Evolutionary conservation across 352 stramenopile species (phyloP), one percentile per base, ranked within the genome.

Genomic region (Phytophthora pini): DNA sequence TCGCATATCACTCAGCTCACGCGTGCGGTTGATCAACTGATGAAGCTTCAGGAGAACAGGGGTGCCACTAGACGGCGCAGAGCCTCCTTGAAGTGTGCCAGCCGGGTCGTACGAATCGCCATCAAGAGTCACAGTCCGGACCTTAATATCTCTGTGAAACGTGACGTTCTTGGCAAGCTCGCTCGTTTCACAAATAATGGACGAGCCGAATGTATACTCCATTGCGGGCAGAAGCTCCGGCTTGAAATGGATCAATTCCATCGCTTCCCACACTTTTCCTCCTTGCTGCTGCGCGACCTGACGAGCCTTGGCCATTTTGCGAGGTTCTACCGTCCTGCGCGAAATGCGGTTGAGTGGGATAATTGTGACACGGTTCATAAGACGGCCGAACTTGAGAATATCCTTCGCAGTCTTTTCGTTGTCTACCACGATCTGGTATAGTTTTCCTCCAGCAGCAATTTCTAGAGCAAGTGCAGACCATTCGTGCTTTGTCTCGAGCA

Each of bases 341-440:
- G 88, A 90, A 77, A 99, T 99, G 57, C 98, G 97, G 69, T 99
- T 98, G 11, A 99, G 83, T 29, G 98, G 98, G 65, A 99, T 98
- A 45, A 99, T 99, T 5, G 98, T 99, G 17, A 99, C 97, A 31
- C 97, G 94, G 52, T 94, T 93, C 80, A 97, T 88, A 2, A 99
- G 77, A 40, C 98, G 94, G 8, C 98, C 98, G 61, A 98, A 97
- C 66, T 99, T 94, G 12, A 99, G 82, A 41, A 99, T 95, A 22
- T 98, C 92, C 74, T 99, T 99, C 17, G 97, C 97, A 13, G 97
- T 99, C 38, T 98, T 93, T 32, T 99, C 97, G 66, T 98, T 98
- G 69, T 99, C 97, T 15, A 99, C 98, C 26, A 99, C 97, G 36
- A 99, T 96, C 72, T 99, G 96, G 68, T 98, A 99, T 8, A 99